phyloP scores from a whole-genome alignment of 257 asterid genomes.

The Nyctanthes arbortristis region DNA sequence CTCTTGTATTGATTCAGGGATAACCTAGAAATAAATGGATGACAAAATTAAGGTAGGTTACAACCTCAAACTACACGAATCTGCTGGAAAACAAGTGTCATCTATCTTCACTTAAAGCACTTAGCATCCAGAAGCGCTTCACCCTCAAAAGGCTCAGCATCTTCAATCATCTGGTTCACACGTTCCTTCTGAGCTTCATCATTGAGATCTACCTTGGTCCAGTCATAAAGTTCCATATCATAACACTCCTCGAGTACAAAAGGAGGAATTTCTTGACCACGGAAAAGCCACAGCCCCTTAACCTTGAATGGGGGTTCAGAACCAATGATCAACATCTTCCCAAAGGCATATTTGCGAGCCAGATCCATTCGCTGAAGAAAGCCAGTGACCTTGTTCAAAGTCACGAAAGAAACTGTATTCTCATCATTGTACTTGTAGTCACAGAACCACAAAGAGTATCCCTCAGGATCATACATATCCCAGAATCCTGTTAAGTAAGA shows the following conservation, averaged over 20 bases:
- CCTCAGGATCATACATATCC: conserved; percentile 98
- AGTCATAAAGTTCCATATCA: conserved; percentile 89
- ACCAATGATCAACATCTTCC: conserved; percentile 93
- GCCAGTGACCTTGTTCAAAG: conserved; percentile 91
- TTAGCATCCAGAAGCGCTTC: conserved; percentile 83
- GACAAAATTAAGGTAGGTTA: conserved; percentile 27
- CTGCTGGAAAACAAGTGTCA: not conserved
- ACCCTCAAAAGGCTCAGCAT: conserved; percentile 88
- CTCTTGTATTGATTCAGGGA: conserved; percentile 9
- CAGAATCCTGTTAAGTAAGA: conserved; percentile 65
- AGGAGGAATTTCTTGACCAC: conserved; percentile 80
- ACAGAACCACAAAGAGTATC: conserved; percentile 97
- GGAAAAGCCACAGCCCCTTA: conserved; percentile 91
- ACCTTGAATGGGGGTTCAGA: conserved; percentile 79
- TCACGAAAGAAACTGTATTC: conserved; percentile 80
- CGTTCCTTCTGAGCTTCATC: conserved; percentile 92
- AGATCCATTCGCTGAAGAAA: conserved; percentile 94
- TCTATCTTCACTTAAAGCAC: conserved; percentile 71
- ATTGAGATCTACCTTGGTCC: conserved; percentile 79
- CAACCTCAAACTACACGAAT: conserved; percentile 19
- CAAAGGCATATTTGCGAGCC: conserved; percentile 90
- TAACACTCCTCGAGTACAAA: conserved; percentile 79
- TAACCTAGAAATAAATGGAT: not conserved
- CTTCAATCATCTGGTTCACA: conserved; percentile 90
- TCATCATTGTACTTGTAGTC: conserved; percentile 93